Percentiles rank a stretch among this genome's conserved stretches.
These are phyloP conservation scores for Talaromyces marneffei DNA, from an alignment of 2,329 filamentous ascomycete species.

Conservation along the genomic window DNA sequence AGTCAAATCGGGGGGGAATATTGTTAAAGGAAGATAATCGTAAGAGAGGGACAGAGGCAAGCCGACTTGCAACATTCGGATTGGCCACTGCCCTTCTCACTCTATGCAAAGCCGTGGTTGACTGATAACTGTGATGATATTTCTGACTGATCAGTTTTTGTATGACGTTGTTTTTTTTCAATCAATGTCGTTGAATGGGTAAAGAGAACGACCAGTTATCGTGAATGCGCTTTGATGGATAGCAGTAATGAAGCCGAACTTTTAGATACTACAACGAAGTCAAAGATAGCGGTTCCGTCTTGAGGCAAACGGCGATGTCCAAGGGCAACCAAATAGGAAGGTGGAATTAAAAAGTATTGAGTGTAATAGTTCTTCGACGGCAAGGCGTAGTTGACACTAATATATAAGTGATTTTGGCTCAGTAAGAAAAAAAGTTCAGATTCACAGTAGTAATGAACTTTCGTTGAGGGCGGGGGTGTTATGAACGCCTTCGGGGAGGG, in stretches of 20 bases:
- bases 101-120: not conserved
- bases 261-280: not conserved
- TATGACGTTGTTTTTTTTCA: not conserved
- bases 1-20: conserved; percentile 8
- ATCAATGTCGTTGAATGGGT: not conserved
- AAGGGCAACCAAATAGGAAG: not conserved
- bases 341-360: not conserved
- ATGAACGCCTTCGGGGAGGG: not conserved
- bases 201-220: not conserved
- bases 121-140: not conserved
- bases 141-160: not conserved
- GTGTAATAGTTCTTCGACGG: not conserved
- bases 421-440: not conserved
- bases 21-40: conserved; percentile 13
- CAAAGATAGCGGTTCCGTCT: not conserved
- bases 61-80: conserved; percentile 15
- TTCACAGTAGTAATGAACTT: too few species aligned
- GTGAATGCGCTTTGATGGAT: not conserved
- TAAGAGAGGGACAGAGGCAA: conserved; percentile 16
- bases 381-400: not conserved
- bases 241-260: not conserved
- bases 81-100: not conserved
- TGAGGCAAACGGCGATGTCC: not conserved
- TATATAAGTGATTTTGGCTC: not conserved
- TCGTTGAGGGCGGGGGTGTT: not conserved